phyloP scores from a whole-genome alignment of 1,139 yeast species.

The Yamadazyma triangularis region DNA sequence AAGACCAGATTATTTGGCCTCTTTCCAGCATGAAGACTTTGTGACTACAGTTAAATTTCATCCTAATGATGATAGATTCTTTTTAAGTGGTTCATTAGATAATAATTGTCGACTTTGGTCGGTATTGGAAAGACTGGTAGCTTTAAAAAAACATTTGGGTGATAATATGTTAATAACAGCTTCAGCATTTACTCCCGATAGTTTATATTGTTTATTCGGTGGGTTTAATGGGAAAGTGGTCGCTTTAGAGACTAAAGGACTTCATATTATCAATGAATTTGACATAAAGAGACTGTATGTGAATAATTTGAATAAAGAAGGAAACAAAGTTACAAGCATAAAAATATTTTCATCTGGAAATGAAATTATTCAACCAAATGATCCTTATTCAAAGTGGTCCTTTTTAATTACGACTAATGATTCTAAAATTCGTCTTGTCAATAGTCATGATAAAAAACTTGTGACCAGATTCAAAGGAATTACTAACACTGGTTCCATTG shows the following conservation, averaged over 20 bases:
- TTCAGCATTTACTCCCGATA: constrained; percentile 66
- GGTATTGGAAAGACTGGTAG: constrained; percentile 53
- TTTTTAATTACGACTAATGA: constrained; percentile 71
- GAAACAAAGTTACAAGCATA: constrained; percentile 41
- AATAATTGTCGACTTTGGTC: constrained; percentile 80
- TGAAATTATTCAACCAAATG: constrained; percentile 7
- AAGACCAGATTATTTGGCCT: constrained; percentile 55
- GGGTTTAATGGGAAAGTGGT: constrained; percentile 74
- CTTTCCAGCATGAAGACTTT: constrained; percentile 72
- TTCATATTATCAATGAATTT: constrained; percentile 50
- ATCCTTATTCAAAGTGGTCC: constrained; percentile 23
- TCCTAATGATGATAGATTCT: constrained; percentile 84
- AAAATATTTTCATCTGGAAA: constrained; percentile 23
- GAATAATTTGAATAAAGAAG: constrained; percentile 16
- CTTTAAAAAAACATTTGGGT: constrained; percentile 33
- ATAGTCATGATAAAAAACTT: constrained; percentile 50
- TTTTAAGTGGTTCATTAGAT: constrained; percentile 79
- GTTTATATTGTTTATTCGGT: constrained; percentile 64
- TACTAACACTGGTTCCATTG: constrained; percentile 64
- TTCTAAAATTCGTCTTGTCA: constrained; percentile 67
- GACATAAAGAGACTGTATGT: constrained; percentile 40
- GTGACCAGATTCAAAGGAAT: constrained; percentile 73
- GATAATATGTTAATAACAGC: constrained; percentile 69
- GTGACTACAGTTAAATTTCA: constrained; percentile 82
- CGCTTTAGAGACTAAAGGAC: constrained; percentile 61